phyloP scores from a whole-genome alignment of 2,329 filamentous ascomycete species.

The Leptographium radiaticola region DNA sequence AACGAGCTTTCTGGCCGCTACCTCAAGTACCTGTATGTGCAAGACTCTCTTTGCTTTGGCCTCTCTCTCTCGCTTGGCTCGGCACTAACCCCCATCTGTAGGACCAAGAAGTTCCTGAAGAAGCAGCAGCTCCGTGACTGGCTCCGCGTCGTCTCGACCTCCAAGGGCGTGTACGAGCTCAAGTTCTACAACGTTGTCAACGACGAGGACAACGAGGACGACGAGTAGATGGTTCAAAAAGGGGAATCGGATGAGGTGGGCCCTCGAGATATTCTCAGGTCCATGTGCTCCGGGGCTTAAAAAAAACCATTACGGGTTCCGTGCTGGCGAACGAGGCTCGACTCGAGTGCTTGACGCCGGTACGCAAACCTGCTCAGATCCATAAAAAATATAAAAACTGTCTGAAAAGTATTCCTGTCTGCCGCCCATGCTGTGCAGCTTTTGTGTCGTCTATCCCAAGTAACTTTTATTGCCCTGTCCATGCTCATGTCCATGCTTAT shows the following conservation, averaged over 20 bases:
- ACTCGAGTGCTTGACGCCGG: background rate
- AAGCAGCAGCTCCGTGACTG: constrained; percentile 99
- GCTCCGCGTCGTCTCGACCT: constrained; percentile 96
- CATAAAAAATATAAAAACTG: constrained; percentile 1
- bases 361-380: background rate
- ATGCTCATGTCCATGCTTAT: too few species aligned
- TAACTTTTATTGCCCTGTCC: too few species aligned
- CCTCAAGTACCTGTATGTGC: constrained; percentile 92
- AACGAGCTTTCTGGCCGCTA: constrained; percentile 97
- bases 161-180: constrained; percentile 97
- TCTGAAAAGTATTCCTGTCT: background rate
- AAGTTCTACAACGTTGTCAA: constrained; percentile 99
- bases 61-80: constrained; percentile 8
- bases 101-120: constrained; percentile 99
- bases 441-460: too few species aligned
- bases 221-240: constrained; percentile 53
- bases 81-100: constrained; percentile 22
- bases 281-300: background rate
- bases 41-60: background rate
- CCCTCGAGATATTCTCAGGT: background rate
- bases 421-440: too few species aligned
- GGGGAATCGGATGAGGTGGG: background rate
- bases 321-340: background rate
- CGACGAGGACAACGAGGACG: constrained; percentile 94
- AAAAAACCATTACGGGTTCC: background rate